Evolutionary conservation across 2,329 filamentous ascomycete genomes (phyloP), one percentile per base, ranked within the genome.

Genomic region (Beauveria sp.): DNA sequence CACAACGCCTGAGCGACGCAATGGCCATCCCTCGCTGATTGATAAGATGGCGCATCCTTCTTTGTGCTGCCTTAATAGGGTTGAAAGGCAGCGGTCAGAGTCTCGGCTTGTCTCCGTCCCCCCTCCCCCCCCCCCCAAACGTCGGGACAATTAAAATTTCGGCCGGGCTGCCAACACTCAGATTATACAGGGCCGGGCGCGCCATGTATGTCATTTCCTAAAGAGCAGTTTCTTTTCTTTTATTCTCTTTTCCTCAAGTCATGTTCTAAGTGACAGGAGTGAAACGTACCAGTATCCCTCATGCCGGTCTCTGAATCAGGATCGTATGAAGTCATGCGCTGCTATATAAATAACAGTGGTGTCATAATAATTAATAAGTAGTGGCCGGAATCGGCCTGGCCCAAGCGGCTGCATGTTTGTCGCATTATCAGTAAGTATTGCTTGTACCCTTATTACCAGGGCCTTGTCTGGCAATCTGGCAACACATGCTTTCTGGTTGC

Each of bases 41-140:
- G 55, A 58, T 58, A 58, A 58, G 55, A 50, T 50, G 55, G 55
- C 45, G 55, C 54, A 20, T 47, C 42, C 42, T 56, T 56, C 46
- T 56, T 56, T 42, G 18, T 50, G 55, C 26, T 22, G 43, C 43
- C 28, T 49, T 14, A 16, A 38, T 38, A 12, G 12, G 34, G 10
- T 34, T 10, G 30, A 34, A 34, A 34, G 30, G 34, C 34, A 42
- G 30, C 10, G 51, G 34, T 34, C 51, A 26, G 20, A 20, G 51
- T 54, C 38, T 54, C 51, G 26, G 34, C 20, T 54, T 24, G 49
- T 14, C 30, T 53, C 43, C 20, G 12, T 30, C 43, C 54, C 28
- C 30, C 30, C 22, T 22, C 22, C 30, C 30, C 30, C 5, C 6
- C 26, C 26, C 6, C 26, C 26, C 5, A 34, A 20, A 14, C 12